Conservation (phyloP, 305 asterid genomes). For the Solanum hybrid region DNA sequence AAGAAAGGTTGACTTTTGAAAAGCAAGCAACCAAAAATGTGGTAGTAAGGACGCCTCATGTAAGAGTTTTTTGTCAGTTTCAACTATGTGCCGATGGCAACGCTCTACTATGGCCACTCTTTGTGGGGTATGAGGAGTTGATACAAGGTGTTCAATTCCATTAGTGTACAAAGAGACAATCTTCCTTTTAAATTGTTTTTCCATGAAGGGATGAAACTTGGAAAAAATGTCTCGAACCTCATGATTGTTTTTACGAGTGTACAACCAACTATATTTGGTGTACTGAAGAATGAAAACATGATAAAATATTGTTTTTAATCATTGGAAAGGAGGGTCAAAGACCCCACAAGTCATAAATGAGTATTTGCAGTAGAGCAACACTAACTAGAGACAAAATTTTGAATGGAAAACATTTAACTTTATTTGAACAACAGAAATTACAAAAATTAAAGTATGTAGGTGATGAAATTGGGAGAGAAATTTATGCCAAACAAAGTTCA, state of each 20-base stretch:
- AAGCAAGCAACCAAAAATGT: not conserved
- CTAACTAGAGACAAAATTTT: not conserved
- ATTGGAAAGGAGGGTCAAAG: not conserved
- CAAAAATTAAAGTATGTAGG: not conserved
- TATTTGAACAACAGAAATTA: not conserved
- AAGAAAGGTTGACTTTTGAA: not conserved
- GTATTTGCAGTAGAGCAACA: not conserved
- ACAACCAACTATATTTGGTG: not conserved
- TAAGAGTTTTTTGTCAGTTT: too few relatives aligned
- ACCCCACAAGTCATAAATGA: not conserved
- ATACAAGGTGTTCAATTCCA: not conserved
- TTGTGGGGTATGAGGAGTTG: not conserved
- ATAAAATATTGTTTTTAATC: not conserved
- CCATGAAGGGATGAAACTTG: not conserved
- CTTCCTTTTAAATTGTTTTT: not conserved
- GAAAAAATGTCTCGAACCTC: not conserved
- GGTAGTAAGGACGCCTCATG: not conserved
- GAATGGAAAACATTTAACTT: not conserved
- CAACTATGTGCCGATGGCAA: not conserved
- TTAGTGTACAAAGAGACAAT: not conserved
- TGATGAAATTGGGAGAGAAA: not conserved
- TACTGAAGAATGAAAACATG: not conserved
- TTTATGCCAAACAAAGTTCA: not conserved
- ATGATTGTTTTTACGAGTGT: not conserved
- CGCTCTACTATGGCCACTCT: not conserved